Evolutionary conservation across 164 flowering plant species (phyloP).

Genomic region (Nymphaea thermarum): DNA sequence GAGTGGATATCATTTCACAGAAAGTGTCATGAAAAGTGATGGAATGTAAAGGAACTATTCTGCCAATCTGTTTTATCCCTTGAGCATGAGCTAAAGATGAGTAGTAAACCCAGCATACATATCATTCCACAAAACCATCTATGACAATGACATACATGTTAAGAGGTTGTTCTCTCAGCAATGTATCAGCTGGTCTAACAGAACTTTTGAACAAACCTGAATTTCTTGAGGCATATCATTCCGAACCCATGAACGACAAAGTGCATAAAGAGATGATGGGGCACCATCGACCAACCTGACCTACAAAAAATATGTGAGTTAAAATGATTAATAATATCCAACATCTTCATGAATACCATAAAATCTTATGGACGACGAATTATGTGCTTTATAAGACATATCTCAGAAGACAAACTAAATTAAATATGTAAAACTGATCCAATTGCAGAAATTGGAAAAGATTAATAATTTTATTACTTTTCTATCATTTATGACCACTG

Average conservation of each 20-base stretch:
- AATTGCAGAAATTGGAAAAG: not conserved
- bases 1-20: too few species aligned
- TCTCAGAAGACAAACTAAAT: not conserved
- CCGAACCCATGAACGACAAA: conserved; percentile 84
- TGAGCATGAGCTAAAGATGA: too few species aligned
- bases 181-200: not conserved
- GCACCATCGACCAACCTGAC: conserved; percentile 52
- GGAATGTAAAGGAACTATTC: too few species aligned
- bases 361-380: not conserved
- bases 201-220: conserved; percentile 35
- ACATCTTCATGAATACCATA: not conserved
- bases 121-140: too few species aligned
- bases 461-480: conserved; percentile 31
- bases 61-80: too few species aligned
- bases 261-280: conserved; percentile 53
- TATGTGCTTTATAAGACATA: not conserved
- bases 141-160: too few species aligned
- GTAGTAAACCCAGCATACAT: too few species aligned
- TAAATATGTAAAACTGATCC: not conserved
- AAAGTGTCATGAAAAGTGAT: too few species aligned
- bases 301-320: conserved; percentile 22
- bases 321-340: not conserved
- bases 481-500: conserved; percentile 30
- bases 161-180: too few species aligned
- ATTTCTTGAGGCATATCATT: conserved; percentile 62